Base-by-base conservation (phyloP, 2,329 filamentous ascomycete genomes). In the Fusarium coffeatum region DNA sequence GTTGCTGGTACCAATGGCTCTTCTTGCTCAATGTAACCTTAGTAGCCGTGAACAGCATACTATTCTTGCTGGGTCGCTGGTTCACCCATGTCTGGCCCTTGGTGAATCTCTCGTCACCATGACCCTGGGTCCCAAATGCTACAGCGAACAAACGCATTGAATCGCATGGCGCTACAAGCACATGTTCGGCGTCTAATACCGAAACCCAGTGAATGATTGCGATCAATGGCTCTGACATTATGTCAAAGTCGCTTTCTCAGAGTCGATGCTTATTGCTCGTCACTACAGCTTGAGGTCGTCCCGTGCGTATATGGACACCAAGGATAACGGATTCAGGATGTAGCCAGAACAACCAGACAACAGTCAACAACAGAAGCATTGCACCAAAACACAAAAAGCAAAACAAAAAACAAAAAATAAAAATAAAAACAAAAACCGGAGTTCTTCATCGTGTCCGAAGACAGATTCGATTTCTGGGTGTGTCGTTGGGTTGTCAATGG, bases 1-100 rank as follows among this genome's bases (percentile, higher is more conserved):
- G 13, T 81, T 84, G 16, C 84, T 87, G 27, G 83, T 82, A 32
- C 87, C 82, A 42, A 89, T 87, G 11, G 84, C 80, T 10, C 86
- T 87, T 7, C 83, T 81, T 18, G 11, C 2, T 2, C 5, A 1
- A 0, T 4, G 4, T 59, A 13, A 64, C 25, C 12, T 5, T 16
- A 2, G 13, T 3, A 6, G 5, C 0, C 3, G 1, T 4, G 5
- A 8, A 2, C 6, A 2, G 0, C 2, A 0, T 4, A 1, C 3
- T 0, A 3, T 8, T 22, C 28, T 23, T 8, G 59, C 59, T 86
- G 88, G 89, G 66, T 78, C 79, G 73, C 85, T 89, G n/a, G 86
- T 89, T 74, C 89, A 89, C 80, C 18, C 10, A n/a, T 7, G 34
- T 4, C 34, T n/a, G 18, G 7, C 10, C 3, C 10, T 37, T 12